Conservation (phyloP, 208 protist genomes). For the Leishmania amazonensis region DNA sequence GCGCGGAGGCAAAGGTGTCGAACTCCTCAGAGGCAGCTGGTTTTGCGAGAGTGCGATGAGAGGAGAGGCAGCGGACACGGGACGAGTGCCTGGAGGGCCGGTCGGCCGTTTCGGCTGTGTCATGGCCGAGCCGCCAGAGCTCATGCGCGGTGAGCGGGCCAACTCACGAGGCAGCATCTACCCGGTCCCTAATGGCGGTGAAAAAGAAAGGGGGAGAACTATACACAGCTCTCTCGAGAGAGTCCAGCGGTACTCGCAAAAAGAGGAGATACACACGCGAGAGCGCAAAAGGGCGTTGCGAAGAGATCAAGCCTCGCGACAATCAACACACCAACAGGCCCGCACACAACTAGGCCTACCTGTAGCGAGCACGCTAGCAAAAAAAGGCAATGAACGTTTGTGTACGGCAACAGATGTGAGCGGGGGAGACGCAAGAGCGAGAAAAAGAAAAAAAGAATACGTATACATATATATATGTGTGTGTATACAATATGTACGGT, state of each 20-base stretch:
- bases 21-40: not conserved
- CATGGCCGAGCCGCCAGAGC: constrained; percentile 5
- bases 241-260: not conserved
- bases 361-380: not conserved
- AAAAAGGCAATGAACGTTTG: not conserved
- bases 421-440: not conserved
- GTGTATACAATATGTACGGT: not conserved
- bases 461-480: not conserved
- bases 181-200: not conserved
- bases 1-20: not conserved
- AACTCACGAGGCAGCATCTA: constrained; percentile 43
- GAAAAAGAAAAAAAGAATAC: not conserved
- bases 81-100: constrained; percentile 13
- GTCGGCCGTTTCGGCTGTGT: constrained; percentile 3
- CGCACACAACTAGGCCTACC: not conserved
- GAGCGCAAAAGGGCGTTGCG: not conserved
- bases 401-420: not conserved
- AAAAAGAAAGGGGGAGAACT: not conserved
- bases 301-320: not conserved
- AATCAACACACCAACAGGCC: not conserved
- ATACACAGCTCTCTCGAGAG: not conserved
- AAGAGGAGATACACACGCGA: not conserved
- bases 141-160: constrained; percentile 23
- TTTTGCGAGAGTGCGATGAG: constrained; percentile 28
- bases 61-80: constrained; percentile 10